These are phyloP conservation scores for Saccharomyces hybrid DNA, from an alignment of 1,139 yeast genomes.

Conservation along the genomic window DNA sequence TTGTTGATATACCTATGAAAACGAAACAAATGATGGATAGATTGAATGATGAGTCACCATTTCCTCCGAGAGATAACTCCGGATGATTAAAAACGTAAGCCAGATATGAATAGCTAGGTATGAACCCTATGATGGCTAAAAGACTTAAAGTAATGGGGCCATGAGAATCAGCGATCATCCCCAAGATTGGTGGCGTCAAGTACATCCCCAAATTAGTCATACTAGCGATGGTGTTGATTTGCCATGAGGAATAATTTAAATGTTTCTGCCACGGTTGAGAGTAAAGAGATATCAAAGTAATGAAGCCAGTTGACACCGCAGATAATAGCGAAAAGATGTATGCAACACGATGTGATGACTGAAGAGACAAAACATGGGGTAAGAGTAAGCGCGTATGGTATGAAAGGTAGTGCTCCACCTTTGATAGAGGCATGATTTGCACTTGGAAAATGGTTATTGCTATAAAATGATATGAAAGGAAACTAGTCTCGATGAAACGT, in stretches of 20 bases:
- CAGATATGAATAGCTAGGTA: constrained; percentile 64
- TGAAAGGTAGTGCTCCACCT: constrained; percentile 35
- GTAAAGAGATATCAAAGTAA: constrained; percentile 70
- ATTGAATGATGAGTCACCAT: not conserved
- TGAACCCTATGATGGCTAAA: constrained; percentile 53
- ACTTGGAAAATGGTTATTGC: not conserved
- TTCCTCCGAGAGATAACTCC: constrained; percentile 11
- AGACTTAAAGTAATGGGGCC: constrained; percentile 73
- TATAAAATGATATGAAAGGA: not conserved
- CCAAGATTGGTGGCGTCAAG: constrained; percentile 72
- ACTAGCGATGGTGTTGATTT: constrained; percentile 72
- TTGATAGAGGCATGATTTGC: constrained; percentile 17
- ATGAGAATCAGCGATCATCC: constrained; percentile 73
- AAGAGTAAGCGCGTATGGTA: constrained; percentile 32
- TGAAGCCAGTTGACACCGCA: constrained; percentile 76
- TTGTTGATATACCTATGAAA: constrained; percentile 73
- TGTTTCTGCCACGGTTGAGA: constrained; percentile 57
- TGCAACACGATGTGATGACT: constrained; percentile 32
- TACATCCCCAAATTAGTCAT: constrained; percentile 77
- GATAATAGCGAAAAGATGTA: constrained; percentile 38
- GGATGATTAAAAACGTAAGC: constrained; percentile 31
- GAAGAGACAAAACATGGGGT: constrained; percentile 24
- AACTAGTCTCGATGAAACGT: not conserved
- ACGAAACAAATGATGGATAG: constrained; percentile 33
- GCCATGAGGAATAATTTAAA: constrained; percentile 55